These are phyloP conservation scores for Suillus fuscotomentosus DNA, from an alignment of 768 basidiomycete species.

Conservation along the genomic window DNA sequence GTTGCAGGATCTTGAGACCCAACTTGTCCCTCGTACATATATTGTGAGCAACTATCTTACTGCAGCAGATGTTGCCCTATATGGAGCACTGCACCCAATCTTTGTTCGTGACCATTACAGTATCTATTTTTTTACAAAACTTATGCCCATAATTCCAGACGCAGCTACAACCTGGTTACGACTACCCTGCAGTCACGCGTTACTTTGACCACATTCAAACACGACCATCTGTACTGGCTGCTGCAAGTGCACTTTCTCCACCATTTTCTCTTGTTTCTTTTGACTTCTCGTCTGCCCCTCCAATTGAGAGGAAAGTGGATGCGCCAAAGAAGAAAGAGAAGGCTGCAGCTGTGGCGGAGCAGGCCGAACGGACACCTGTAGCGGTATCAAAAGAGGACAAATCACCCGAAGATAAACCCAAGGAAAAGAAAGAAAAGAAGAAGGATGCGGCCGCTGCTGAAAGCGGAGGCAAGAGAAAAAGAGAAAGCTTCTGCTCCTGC, in stretches of 20 bases:
- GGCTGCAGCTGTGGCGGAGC: slow-evolving; percentile 33
- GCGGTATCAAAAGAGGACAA: slow-evolving; percentile 35
- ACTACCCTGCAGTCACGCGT: slow-evolving; percentile 85
- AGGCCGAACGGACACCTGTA: slow-evolving; percentile 29
- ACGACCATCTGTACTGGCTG: slow-evolving; percentile 56
- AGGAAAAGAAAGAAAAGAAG: slow-evolving; percentile 62
- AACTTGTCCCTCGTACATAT: slow-evolving; percentile 79
- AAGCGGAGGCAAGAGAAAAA: slow-evolving; percentile 42
- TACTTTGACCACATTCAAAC: slow-evolving; percentile 96
- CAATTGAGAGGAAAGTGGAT: slow-evolving; percentile 67
- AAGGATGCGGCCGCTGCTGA: slow-evolving; percentile 27
- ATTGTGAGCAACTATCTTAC: slow-evolving; percentile 82
- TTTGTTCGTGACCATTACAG: slow-evolving; percentile 50
- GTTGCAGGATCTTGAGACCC: slow-evolving; percentile 64
- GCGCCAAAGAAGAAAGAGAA: slow-evolving; percentile 80
- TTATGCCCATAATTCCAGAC: slow-evolving; percentile 43
- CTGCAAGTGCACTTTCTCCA: slow-evolving; percentile 49
- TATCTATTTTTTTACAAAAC: slow-evolving; percentile 2
- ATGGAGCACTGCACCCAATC: slow-evolving; percentile 82
- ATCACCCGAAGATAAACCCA: slow-evolving; percentile 27
- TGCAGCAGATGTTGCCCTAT: slow-evolving; percentile 88
- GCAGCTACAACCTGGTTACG: slow-evolving; percentile 66
- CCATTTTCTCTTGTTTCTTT: slow-evolving; percentile 60
- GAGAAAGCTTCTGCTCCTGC: slow-evolving; percentile 32
- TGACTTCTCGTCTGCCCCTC: slow-evolving; percentile 76